Evolutionary conservation across 2,329 filamentous ascomycete species (phyloP).

Genomic region (Metarhizium album): DNA sequence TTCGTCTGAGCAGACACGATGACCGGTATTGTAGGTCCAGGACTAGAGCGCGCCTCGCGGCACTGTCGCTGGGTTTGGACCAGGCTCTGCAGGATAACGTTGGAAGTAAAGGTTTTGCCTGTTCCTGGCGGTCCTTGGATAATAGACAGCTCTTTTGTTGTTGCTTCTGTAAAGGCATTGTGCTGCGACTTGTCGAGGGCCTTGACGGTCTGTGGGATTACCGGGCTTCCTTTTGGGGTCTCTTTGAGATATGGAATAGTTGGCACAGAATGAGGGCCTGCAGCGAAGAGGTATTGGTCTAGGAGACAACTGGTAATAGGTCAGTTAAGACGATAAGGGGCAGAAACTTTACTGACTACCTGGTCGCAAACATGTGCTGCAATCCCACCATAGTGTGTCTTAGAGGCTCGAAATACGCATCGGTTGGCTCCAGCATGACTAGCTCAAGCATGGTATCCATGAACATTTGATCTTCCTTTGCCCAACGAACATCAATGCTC

Average conservation of each 20-base stretch:
- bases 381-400: slow-evolving; percentile 63
- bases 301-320: slow-evolving; percentile 39
- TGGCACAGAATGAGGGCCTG: slow-evolving; percentile 21
- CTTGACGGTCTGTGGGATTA: slow-evolving; percentile 10
- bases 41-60: slow-evolving; percentile 25
- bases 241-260: slow-evolving; percentile 18
- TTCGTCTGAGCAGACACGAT: slow-evolving; percentile 82
- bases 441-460: slow-evolving; percentile 61
- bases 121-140: slow-evolving; percentile 72
- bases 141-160: slow-evolving; percentile 62
- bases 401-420: slow-evolving; percentile 66
- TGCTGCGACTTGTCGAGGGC: slow-evolving; percentile 62
- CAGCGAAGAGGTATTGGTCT: slow-evolving; percentile 48
- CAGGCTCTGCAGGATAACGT: slow-evolving; percentile 46
- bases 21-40: slow-evolving; percentile 43
- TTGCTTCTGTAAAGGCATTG: slow-evolving; percentile 54
- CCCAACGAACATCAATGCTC: slow-evolving; percentile 63
- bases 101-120: slow-evolving; percentile 72
- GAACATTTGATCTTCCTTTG: slow-evolving; percentile 42
- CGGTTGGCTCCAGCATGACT: slow-evolving; percentile 68
- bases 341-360: slow-evolving; percentile 28
- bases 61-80: slow-evolving; percentile 42
- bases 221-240: not conserved
- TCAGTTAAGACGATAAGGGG: not conserved
- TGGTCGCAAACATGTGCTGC: slow-evolving; percentile 45